Conservation (phyloP, 2,329 filamentous ascomycete genomes). For the Aspergillus sp. region DNA sequence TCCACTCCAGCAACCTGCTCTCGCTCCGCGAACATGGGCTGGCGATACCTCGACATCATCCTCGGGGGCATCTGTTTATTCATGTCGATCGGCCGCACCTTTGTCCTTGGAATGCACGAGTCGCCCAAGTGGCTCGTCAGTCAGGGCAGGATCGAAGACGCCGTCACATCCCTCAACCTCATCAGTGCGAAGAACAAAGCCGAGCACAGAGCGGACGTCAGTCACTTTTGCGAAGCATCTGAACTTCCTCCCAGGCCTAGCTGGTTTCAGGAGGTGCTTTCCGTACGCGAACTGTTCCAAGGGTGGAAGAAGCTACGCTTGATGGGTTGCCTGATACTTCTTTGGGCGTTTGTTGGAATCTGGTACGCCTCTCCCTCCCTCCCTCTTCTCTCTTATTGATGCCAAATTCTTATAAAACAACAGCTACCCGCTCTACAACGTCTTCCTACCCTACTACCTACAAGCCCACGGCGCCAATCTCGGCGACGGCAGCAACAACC, state of each 20-base stretch:
- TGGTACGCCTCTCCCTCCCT: too few species aligned
- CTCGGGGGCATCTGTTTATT: conserved; percentile 59
- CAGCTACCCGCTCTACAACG: conserved; percentile 72
- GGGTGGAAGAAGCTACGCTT: too few species aligned
- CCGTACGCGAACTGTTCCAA: too few species aligned
- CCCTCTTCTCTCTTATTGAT: too few species aligned
- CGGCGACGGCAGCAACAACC: conserved; percentile 57
- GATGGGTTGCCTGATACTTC: too few species aligned
- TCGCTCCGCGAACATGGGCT: conserved; percentile 58
- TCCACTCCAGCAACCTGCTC: conserved; percentile 47
- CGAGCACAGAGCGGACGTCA: too few species aligned
- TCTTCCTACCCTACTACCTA: conserved; percentile 71
- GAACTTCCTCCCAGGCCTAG: too few species aligned
- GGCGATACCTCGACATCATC: conserved; percentile 62
- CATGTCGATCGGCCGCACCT: conserved; percentile 58
- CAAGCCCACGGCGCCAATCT: conserved; percentile 62
- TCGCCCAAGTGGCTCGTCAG: conserved; percentile 62
- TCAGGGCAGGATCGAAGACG: conserved; percentile 58
- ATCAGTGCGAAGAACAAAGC: conserved; percentile 39
- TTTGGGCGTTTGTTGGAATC: too few species aligned
- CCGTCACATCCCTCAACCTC: conserved; percentile 53
- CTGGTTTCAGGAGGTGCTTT: too few species aligned
- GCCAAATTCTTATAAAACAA: conserved; percentile 22
- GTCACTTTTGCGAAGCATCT: too few species aligned
- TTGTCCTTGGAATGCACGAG: conserved; percentile 58